Base-by-base conservation (phyloP, 1,139 yeast species). In the Saccharomyces pastorianus region DNA sequence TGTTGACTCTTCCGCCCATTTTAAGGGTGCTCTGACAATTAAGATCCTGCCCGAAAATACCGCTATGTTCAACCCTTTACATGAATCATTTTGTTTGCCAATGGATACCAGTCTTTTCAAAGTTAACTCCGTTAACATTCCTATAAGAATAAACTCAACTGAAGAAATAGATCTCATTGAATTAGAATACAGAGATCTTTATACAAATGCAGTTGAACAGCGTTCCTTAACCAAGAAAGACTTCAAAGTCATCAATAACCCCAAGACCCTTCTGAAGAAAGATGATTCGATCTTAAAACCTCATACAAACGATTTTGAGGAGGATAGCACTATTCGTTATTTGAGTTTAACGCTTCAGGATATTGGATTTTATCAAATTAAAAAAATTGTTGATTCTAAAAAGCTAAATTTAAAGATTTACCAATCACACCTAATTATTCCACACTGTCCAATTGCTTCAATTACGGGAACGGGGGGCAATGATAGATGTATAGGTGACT, bases 1-100 rank as follows among this genome's bases (percentile, higher is more conserved):
- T 6, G 65, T 79, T 25, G 88, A 88, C 61, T 77, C 84, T 54
- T 79, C 88, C 34, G 73, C 84, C 2, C 95, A 90, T 67, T 86
- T 93, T 65, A 84, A 82, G 62, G 99, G 98, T 51, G 82, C 82
- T 55, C 87, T 88, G 64, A 87, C 93, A 2, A 85, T 93, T 60
- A 87, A 91, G 62, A 88, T 88, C 61, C 74, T 95, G 47, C 99
- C 99, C 0, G 98, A 93, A 67, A 87, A 96, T 47, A 85, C 95
- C 0, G 96, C 95, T 2, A 76, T 78, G 62, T 74, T 95, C 65
- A 89, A 91, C 60, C 97, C 97, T 1, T 81, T 83, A 60, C 80
- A 78, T 49, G 80, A 79, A 46, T 77, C 81, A 13, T 78, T 77
- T 56, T 91, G 98, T 69, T 67, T 89, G 49, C 82, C 82, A 50